Conservation (phyloP, 139 green algal species). For the Penium margaritaceum region DNA sequence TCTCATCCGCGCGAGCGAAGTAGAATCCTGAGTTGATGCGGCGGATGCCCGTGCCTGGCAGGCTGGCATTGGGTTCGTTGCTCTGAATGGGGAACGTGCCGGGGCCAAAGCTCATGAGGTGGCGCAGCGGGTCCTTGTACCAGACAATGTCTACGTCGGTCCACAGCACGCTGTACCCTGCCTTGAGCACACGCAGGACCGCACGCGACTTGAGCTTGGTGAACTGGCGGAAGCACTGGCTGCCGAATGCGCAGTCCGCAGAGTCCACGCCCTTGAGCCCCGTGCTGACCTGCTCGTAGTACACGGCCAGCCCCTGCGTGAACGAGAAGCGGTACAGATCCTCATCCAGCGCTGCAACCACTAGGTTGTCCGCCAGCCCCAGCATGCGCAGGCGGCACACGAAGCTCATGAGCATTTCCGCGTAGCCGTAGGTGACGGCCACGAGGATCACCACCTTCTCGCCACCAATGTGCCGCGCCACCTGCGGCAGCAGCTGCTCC, state of each 20-base stretch:
- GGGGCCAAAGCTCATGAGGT: conserved; percentile 1
- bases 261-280: not conserved
- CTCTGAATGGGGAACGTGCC: conserved; percentile 15
- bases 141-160: conserved; percentile 23
- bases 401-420: conserved; percentile 29
- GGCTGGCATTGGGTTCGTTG: conserved; percentile 8
- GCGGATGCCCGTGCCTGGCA: conserved; percentile 9
- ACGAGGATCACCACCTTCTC: conserved; percentile 15
- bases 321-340: conserved; percentile 17
- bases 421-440: conserved; percentile 8
- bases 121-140: conserved; percentile 4
- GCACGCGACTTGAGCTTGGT: conserved; percentile 26
- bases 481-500: not conserved
- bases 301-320: conserved; percentile 18
- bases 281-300: conserved; percentile 1
- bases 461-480: not conserved
- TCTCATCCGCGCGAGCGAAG: conserved; percentile 9
- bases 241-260: conserved; percentile 15
- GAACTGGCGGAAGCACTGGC: conserved; percentile 26
- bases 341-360: conserved; percentile 15
- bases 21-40: conserved; percentile 32
- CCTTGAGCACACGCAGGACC: conserved; percentile 17
- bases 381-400: conserved; percentile 17
- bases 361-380: conserved; percentile 5
- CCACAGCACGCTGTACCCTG: conserved; percentile 16